Conservation (phyloP, 495 filamentous ascomycete species). For the Lichenothelia convexa region DNA sequence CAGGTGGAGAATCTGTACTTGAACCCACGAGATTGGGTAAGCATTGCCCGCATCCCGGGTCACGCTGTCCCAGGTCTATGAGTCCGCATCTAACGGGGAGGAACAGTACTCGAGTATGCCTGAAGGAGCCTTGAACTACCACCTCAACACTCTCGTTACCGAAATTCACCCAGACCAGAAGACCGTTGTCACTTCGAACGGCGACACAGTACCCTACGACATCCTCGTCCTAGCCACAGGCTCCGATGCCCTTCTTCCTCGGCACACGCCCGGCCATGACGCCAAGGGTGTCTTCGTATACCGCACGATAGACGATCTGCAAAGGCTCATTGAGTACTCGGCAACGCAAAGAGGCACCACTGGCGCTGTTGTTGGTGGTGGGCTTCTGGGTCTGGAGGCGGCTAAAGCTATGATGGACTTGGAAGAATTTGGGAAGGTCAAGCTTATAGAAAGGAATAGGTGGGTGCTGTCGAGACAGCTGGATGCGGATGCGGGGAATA, state of each 20-base stretch:
- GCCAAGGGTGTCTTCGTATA: conserved; percentile 91
- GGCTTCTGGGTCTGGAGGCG: conserved; percentile 76
- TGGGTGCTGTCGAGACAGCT: conserved; percentile 83
- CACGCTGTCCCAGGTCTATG: not conserved
- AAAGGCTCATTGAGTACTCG: conserved; percentile 63
- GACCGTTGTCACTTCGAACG: conserved; percentile 50
- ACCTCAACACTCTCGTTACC: conserved; percentile 65
- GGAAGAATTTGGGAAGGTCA: conserved; percentile 56
- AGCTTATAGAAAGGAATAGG: conserved; percentile 70
- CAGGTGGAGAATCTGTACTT: conserved; percentile 81
- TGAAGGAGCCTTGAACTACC: conserved; percentile 57
- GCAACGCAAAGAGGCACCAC: conserved; percentile 42
- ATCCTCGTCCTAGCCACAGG: conserved; percentile 81
- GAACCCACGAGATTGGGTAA: conserved; percentile 76
- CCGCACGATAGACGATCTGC: conserved; percentile 69
- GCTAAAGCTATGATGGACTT: conserved; percentile 93
- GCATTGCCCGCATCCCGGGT: too few relatives aligned
- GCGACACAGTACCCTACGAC: conserved; percentile 61
- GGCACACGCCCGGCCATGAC: conserved; percentile 65
- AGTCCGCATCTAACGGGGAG: not conserved
- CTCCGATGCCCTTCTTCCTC: conserved; percentile 71
- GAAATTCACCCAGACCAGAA: conserved; percentile 48
- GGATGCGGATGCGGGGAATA: conserved; percentile 62
- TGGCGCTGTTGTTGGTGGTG: conserved; percentile 79
- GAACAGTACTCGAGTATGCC: conserved; percentile 36